Evolutionary conservation across 345 rosid genomes (phyloP).

Genomic region (Arabis alpina): DNA sequence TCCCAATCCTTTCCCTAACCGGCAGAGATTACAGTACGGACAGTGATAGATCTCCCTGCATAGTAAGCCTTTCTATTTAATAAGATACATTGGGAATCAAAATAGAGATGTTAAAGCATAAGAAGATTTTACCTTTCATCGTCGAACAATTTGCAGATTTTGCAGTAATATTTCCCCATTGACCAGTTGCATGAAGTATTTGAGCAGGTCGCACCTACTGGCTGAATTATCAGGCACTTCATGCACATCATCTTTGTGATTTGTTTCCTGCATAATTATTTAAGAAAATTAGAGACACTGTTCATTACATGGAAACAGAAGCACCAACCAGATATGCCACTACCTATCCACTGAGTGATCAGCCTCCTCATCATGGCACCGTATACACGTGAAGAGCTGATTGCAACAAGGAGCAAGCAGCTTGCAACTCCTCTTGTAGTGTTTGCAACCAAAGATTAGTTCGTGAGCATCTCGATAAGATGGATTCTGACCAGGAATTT

Average conservation of each 20-base stretch:
- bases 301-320: conserved; percentile 6
- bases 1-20: conserved; percentile 85
- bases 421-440: conserved; percentile 80
- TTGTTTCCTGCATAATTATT: conserved; percentile 52
- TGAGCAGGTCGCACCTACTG: conserved; percentile 60
- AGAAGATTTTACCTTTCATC: conserved; percentile 58
- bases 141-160: conserved; percentile 74
- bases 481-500: conserved; percentile 59
- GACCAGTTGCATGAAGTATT: conserved; percentile 57
- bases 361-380: conserved; percentile 79
- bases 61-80: background rate
- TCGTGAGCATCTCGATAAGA: conserved; percentile 57
- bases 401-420: conserved; percentile 73
- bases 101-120: conserved; percentile 1
- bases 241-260: conserved; percentile 85
- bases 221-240: conserved; percentile 76
- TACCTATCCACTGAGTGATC: conserved; percentile 82
- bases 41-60: conserved; percentile 90
- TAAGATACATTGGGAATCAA: background rate
- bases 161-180: conserved; percentile 85
- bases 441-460: conserved; percentile 67
- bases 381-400: conserved; percentile 67
- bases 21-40: conserved; percentile 84
- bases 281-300: conserved; percentile 12
- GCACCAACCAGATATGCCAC: background rate